phyloP scores from a whole-genome alignment of 2,329 filamentous ascomycete species.

The Neoascochyta sp. region DNA sequence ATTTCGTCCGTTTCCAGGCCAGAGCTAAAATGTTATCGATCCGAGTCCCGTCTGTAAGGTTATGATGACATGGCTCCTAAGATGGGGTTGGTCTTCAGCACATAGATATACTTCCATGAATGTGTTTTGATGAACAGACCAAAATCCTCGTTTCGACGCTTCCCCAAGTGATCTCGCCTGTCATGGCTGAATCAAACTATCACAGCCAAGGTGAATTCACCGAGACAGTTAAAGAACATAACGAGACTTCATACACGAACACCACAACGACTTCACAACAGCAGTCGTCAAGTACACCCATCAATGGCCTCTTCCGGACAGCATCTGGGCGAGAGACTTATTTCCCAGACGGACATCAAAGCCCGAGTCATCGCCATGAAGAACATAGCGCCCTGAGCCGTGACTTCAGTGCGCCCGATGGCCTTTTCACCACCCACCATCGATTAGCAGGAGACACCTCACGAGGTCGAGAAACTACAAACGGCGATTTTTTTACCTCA shows the following conservation, averaged over 20 bases:
- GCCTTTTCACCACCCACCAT: slow-evolving; percentile 1
- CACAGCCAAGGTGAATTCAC: slow-evolving; percentile 7
- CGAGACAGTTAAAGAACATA: slow-evolving; percentile 4
- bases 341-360: slow-evolving; percentile 24
- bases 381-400: too few species aligned
- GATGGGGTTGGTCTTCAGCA: slow-evolving; percentile 1
- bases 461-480: too few species aligned
- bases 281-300: slow-evolving; percentile 1
- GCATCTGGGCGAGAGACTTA: slow-evolving; percentile 30
- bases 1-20: slow-evolving; percentile 13
- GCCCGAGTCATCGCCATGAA: background rate
- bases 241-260: slow-evolving; percentile 1
- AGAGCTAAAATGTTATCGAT: slow-evolving; percentile 7
- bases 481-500: too few species aligned
- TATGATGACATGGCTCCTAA: slow-evolving; percentile 7
- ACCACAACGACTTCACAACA: slow-evolving; percentile 3
- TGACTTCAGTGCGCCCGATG: too few species aligned
- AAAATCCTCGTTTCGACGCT: slow-evolving; percentile 1
- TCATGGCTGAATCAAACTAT: slow-evolving; percentile 15
- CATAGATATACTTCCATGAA: too few species aligned
- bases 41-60: slow-evolving; percentile 7
- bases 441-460: slow-evolving; percentile 4
- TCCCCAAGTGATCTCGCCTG: slow-evolving; percentile 5
- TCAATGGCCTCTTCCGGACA: slow-evolving; percentile 20
- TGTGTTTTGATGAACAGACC: slow-evolving; percentile 3